Conservation (phyloP, 176 grass and related monocot genomes). For the Carex littledalei region DNA sequence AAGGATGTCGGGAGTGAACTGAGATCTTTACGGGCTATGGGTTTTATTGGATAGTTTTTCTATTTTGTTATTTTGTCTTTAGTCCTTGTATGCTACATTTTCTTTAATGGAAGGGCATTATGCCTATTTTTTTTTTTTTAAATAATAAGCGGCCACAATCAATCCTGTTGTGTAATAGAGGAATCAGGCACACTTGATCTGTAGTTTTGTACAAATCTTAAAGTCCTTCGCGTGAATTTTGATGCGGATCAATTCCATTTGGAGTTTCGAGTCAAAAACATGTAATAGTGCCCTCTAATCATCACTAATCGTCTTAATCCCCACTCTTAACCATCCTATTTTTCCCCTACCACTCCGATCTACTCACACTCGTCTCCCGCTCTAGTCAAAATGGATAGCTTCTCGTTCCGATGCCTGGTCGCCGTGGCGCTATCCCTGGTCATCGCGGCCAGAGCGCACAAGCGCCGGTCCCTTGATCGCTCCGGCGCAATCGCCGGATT, state of each 20-base stretch:
- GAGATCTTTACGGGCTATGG: too few relatives aligned
- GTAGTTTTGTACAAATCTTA: too few relatives aligned
- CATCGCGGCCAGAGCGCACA: constrained; percentile 48
- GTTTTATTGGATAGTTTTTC: too few relatives aligned
- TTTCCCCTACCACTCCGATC: too few relatives aligned
- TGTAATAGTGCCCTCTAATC: not conserved
- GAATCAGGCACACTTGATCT: not conserved
- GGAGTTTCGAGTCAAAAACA: too few relatives aligned
- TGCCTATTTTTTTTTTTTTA: too few relatives aligned
- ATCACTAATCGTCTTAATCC: not conserved
- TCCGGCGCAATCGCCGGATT: constrained; percentile 67
- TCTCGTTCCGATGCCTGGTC: constrained; percentile 37
- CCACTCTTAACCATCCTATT: not conserved
- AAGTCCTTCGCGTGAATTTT: too few relatives aligned
- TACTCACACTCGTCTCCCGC: not conserved
- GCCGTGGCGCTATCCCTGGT: constrained; percentile 29
- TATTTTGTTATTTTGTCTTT: too few relatives aligned
- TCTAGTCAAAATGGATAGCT: not conserved
- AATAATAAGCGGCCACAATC: constrained; percentile 87
- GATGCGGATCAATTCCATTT: too few relatives aligned
- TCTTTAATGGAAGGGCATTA: too few relatives aligned
- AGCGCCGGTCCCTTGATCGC: constrained; percentile 50
- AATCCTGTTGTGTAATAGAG: constrained; percentile 92
- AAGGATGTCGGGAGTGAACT: too few relatives aligned
- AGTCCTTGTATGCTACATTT: too few relatives aligned